Percentiles rank a stretch among this genome's conserved stretches.
phyloP scores from a whole-genome alignment of 768 basidiomycete genomes.

The Mycena latifolia region DNA sequence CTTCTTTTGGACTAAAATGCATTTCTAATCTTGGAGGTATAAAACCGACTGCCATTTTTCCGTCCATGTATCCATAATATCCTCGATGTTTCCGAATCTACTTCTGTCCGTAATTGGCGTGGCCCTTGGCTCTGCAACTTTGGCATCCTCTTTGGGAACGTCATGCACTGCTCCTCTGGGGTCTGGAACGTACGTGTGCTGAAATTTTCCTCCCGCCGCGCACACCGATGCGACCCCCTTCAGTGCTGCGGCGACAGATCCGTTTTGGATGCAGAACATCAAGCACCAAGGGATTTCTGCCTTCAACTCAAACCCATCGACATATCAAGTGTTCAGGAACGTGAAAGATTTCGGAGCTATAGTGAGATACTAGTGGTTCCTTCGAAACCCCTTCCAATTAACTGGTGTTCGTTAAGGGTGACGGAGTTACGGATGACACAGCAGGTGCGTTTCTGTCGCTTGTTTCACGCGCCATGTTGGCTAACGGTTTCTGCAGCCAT shows the following conservation, averaged over 20 bases:
- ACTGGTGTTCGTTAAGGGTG: slow-evolving; percentile 8
- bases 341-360: slow-evolving; percentile 70
- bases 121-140: slow-evolving; percentile 16
- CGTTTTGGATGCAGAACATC: slow-evolving; percentile 81
- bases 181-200: slow-evolving; percentile 50
- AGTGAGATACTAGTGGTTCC: too few relatives aligned
- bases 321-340: slow-evolving; percentile 82
- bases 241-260: slow-evolving; percentile 63
- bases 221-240: too few relatives aligned
- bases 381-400: background rate
- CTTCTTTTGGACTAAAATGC: too few relatives aligned
- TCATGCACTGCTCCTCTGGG: slow-evolving; percentile 62
- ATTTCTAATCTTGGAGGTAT: background rate
- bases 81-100: too few relatives aligned
- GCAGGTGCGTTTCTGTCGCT: slow-evolving; percentile 52
- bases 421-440: slow-evolving; percentile 42
- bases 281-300: slow-evolving; percentile 79
- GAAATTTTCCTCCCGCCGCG: background rate
- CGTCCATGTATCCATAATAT: background rate
- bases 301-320: slow-evolving; percentile 66
- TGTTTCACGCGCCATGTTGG: background rate
- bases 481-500: slow-evolving; percentile 73
- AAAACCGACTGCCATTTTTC: background rate
- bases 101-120: too few relatives aligned
- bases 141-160: slow-evolving; percentile 25